phyloP scores from a whole-genome alignment of 371 early-diverging fungal genomes.

The Mortierella polycephala region DNA sequence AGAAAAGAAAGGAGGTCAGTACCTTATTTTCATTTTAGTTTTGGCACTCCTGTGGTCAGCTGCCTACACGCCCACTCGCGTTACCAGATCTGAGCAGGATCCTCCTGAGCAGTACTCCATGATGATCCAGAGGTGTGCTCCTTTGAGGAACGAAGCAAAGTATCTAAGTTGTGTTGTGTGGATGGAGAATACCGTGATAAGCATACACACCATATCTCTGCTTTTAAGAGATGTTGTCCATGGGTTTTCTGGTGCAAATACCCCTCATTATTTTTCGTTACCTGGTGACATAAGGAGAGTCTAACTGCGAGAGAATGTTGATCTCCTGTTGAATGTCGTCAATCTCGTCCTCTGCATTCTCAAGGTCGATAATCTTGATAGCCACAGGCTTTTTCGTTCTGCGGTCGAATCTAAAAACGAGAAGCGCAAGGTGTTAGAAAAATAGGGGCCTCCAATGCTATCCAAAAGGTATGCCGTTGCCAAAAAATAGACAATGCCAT shows the following conservation, averaged over 20 bases:
- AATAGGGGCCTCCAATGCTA: background rate
- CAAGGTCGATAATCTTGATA: conserved; percentile 93
- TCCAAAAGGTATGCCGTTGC: background rate
- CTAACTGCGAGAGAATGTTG: conserved; percentile 93
- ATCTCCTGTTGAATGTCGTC: conserved; percentile 99
- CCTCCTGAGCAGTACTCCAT: conserved; percentile 96
- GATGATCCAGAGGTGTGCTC: conserved; percentile 89
- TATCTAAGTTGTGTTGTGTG: conserved; percentile 61
- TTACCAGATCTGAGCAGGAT: conserved; percentile 88
- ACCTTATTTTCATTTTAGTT: no score
- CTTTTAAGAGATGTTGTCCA: background rate
- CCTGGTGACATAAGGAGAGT: conserved; percentile 91
- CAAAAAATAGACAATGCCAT: no score
- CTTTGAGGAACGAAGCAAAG: conserved; percentile 84
- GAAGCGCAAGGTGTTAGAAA: background rate
- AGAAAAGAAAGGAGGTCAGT: background rate
- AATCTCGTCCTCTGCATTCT: conserved; percentile 96
- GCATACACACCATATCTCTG: no score
- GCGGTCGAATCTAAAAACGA: conserved; percentile 76
- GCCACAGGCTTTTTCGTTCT: conserved; percentile 85
- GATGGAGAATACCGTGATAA: background rate
- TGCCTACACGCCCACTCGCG: background rate
- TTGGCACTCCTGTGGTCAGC: no score
- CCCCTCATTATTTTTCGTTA: conserved; percentile 45
- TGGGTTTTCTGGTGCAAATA: background rate